Evolutionary conservation across 768 basidiomycete species (phyloP).

Genomic region (Mycena alexandri): DNA sequence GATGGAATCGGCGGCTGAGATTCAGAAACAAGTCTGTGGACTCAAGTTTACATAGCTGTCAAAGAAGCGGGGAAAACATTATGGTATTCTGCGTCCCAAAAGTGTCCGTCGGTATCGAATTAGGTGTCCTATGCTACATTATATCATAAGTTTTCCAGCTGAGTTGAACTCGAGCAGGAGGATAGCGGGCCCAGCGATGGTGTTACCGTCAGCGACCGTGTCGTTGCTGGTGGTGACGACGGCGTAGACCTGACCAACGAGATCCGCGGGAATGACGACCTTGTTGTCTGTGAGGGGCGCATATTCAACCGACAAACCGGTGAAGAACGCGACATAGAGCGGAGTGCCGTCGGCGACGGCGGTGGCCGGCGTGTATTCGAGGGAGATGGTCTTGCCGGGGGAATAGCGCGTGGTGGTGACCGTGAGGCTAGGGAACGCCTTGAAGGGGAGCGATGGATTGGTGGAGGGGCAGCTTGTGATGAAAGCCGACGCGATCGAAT

Average conservation of each 20-base stretch:
- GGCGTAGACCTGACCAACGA: slow-evolving; percentile 63
- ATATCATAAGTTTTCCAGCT: slow-evolving; percentile 7
- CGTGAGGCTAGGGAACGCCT: slow-evolving; percentile 64
- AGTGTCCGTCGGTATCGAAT: too few species aligned
- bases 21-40: too few species aligned
- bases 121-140: not conserved
- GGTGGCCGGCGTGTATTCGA: slow-evolving; percentile 33
- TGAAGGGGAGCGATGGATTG: slow-evolving; percentile 66
- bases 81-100: too few species aligned
- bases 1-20: too few species aligned
- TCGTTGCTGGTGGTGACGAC: slow-evolving; percentile 53
- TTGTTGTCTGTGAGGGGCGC: slow-evolving; percentile 47
- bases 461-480: slow-evolving; percentile 66
- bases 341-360: slow-evolving; percentile 42
- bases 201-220: slow-evolving; percentile 52
- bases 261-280: slow-evolving; percentile 51
- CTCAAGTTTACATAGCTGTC: too few species aligned
- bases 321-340: slow-evolving; percentile 57
- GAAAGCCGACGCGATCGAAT: slow-evolving; percentile 58
- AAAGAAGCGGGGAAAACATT: too few species aligned
- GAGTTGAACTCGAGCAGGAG: slow-evolving; percentile 36
- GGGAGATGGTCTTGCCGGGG: slow-evolving; percentile 40
- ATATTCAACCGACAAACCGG: slow-evolving; percentile 55
- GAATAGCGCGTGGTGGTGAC: slow-evolving; percentile 43
- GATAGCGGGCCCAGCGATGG: slow-evolving; percentile 63